These are phyloP conservation scores for Clavispora asparagi DNA, from an alignment of 805 yeast species.

Conservation along the genomic window DNA sequence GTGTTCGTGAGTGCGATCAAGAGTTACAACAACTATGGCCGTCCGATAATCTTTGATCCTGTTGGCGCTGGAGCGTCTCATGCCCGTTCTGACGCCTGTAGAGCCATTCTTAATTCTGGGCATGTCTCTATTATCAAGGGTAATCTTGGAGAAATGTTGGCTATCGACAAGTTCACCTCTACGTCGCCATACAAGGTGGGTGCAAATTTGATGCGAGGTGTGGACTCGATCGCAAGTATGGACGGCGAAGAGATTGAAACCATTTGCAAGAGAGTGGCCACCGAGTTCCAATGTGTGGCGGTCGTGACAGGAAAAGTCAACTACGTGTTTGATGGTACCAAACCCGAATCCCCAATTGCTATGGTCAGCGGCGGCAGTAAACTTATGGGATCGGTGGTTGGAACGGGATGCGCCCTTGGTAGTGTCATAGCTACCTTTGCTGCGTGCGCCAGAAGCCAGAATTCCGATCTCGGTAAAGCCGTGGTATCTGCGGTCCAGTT, in stretches of 20 bases:
- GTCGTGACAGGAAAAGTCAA: slow-evolving; percentile 61
- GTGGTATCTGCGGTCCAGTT: slow-evolving; percentile 50
- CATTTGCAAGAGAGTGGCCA: slow-evolving; percentile 44
- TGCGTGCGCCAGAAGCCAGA: slow-evolving; percentile 25
- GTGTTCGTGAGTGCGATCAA: slow-evolving; percentile 47
- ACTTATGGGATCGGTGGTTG: slow-evolving; percentile 66
- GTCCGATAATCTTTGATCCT: slow-evolving; percentile 79
- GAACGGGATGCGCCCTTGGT: slow-evolving; percentile 81
- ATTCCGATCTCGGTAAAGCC: slow-evolving; percentile 34
- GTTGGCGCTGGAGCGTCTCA: slow-evolving; percentile 87
- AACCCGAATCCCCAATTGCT: slow-evolving; percentile 13
- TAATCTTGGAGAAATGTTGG: slow-evolving; percentile 76
- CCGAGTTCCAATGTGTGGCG: slow-evolving; percentile 50
- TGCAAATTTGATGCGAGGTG: slow-evolving; percentile 56
- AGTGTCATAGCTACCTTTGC: slow-evolving; percentile 58
- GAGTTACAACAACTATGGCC: slow-evolving; percentile 50
- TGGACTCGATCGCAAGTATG: slow-evolving; percentile 43
- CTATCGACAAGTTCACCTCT: slow-evolving; percentile 40
- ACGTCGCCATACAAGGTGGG: slow-evolving; percentile 2
- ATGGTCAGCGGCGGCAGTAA: slow-evolving; percentile 52
- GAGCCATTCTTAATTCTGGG: slow-evolving; percentile 49
- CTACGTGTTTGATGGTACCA: slow-evolving; percentile 18
- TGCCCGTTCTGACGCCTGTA: slow-evolving; percentile 47
- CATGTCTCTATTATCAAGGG: slow-evolving; percentile 72
- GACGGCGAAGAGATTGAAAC: slow-evolving; percentile 28